Percentiles rank a stretch among this genome's conserved stretches.
phyloP scores from a whole-genome alignment of 1,284 basidiomycete species.

The Melampsora medusae region DNA sequence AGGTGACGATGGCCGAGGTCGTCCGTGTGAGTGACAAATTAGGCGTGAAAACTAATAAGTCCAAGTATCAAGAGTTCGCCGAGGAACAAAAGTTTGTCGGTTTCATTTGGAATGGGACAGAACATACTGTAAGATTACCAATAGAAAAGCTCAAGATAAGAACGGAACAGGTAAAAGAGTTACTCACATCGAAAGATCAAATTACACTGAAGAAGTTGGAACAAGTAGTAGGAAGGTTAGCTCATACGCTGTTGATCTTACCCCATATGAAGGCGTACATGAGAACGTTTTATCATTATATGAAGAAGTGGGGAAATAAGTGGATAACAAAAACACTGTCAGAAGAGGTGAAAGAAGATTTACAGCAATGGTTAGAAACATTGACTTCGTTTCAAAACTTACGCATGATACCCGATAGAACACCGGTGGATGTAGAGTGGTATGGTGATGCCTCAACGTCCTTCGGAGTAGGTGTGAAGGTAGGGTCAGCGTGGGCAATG shows the following conservation, averaged over 20 bases:
- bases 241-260: background rate
- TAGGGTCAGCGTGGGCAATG: too few relatives aligned
- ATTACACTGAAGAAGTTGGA: background rate
- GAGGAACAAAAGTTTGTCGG: conserved; percentile 10
- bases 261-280: too few relatives aligned
- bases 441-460: too few relatives aligned
- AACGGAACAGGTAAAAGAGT: background rate
- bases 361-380: too few relatives aligned
- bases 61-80: background rate
- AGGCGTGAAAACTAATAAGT: conserved; percentile 4
- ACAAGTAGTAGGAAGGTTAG: background rate
- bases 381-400: too few relatives aligned
- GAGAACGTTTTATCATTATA: too few relatives aligned
- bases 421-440: too few relatives aligned
- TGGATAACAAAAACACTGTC: too few relatives aligned
- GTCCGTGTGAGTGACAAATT: background rate
- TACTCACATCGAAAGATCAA: background rate
- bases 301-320: too few relatives aligned
- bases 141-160: background rate
- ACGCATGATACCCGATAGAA: too few relatives aligned
- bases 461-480: too few relatives aligned
- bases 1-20: background rate
- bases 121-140: conserved; percentile 18
- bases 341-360: too few relatives aligned
- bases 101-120: conserved; percentile 3